These are phyloP conservation scores for Elongisporangium undulatum DNA, from an alignment of 352 stramenopile genomes.

Conservation along the genomic window DNA sequence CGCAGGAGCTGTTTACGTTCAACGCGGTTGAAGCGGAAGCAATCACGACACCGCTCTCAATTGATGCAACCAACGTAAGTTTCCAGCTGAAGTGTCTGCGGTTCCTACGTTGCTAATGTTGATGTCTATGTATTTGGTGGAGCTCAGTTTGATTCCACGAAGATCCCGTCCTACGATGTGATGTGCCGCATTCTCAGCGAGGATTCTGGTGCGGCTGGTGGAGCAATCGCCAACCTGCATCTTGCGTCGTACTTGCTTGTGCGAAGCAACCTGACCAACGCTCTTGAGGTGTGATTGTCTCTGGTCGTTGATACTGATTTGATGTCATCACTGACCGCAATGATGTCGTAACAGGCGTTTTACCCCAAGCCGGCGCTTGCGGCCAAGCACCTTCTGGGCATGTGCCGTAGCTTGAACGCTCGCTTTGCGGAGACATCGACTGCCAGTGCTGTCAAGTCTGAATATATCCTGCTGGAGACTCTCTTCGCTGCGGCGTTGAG, in stretches of 20 bases:
- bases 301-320: neutral
- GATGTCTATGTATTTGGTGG: neutral
- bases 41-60: slow-evolving; percentile 31
- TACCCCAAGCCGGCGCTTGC: slow-evolving; percentile 64
- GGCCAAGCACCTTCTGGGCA: slow-evolving; percentile 61
- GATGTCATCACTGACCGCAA: neutral
- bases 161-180: slow-evolving; percentile 63
- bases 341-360: slow-evolving; percentile 29
- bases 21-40: slow-evolving; percentile 29
- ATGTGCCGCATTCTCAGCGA: slow-evolving; percentile 72
- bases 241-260: slow-evolving; percentile 61
- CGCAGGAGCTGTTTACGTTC: slow-evolving; percentile 51
- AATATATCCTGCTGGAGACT: slow-evolving; percentile 77
- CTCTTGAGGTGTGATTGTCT: slow-evolving; percentile 33
- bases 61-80: slow-evolving; percentile 47
- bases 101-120: neutral
- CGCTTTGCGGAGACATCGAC: slow-evolving; percentile 36
- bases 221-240: slow-evolving; percentile 61
- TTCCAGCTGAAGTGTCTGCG: neutral
- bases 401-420: slow-evolving; percentile 53
- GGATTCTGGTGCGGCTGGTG: slow-evolving; percentile 61
- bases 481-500: slow-evolving; percentile 57
- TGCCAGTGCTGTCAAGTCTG: slow-evolving; percentile 42
- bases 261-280: slow-evolving; percentile 45
- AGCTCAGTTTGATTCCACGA: slow-evolving; percentile 40